Base-by-base conservation (phyloP, 306 rosid genomes). In the Pyrus bretschneideri region DNA sequence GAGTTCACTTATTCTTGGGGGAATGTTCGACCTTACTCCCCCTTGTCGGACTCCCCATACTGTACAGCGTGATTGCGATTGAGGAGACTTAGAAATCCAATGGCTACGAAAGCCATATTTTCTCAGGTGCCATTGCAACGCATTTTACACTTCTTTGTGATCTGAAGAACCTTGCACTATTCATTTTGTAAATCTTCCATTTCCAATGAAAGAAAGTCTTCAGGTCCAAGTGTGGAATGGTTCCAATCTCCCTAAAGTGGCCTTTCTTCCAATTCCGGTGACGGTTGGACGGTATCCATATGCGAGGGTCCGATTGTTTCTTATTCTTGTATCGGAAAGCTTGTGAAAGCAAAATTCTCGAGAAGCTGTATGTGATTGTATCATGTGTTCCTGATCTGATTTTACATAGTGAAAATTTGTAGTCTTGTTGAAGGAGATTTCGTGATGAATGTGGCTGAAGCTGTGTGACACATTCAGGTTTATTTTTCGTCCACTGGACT, bases 1-100 rank as follows among this genome's bases (percentile, higher is more conserved):
- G 78, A 66, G 25, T 75, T 45, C 46, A 65, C 78, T 55, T 54
- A 80, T 70, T 19, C 46, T 74, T 71, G 76, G 64, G 80, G 79
- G 79, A 83, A 42, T 45, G 81, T 78, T 65, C 79, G 44, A 73
- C 73, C 82, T 80, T 64, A 17, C 79, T 70, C 71, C 69, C 70
- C 67, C 77, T 79, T 51, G 30, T 64, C 64, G 40, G 82, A 81
- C 61, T 22, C 73, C 73, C 76, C 66, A 71, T 81, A 78, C 67
- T 83, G 89, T 89, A 75, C 83, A 85, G 84, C 80, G 82, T 71
- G 81, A 84, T 85, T 85, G 73, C 68, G 60, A 58, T 44, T 75
- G 80, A 67, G 68, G 76, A 67, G 81, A 76, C 35, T 76, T 75
- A 29, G 72, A 72, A 27, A 69, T 29, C 51, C 69, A 51, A 61